Percentiles rank a stretch among this genome's conserved stretches.
Conservation (phyloP, 176 grass and related monocot species). For the Tillandsia fasciculata region DNA sequence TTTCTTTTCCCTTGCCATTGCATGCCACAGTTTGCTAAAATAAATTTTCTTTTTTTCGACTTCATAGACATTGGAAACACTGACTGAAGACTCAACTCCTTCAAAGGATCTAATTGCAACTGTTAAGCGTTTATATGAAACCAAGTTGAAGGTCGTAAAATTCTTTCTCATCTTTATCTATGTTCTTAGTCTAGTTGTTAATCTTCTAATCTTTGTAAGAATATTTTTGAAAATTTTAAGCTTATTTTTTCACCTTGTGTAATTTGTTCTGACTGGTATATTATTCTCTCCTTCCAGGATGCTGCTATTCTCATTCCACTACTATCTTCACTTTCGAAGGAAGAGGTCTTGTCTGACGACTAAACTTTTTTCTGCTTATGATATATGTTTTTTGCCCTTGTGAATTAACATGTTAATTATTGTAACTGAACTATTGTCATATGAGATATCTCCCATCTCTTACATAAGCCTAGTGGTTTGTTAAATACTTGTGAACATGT, state of each 20-base stretch:
- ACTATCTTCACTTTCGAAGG: conserved; percentile 85
- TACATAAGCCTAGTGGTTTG: background rate
- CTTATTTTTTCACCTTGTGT: conserved; percentile 11
- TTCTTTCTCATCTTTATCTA: background rate
- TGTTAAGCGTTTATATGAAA: conserved; percentile 88
- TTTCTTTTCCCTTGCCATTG: background rate
- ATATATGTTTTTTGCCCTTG: background rate
- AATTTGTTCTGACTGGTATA: conserved; percentile 4
- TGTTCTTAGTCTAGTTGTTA: background rate
- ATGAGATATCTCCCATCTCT: too few relatives aligned
- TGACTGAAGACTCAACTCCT: conserved; percentile 86
- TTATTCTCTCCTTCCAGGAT: conserved; percentile 49
- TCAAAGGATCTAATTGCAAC: conserved; percentile 62
- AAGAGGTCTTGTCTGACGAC: conserved; percentile 54
- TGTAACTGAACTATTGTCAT: too few relatives aligned
- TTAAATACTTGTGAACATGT: background rate
- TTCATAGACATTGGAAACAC: conserved; percentile 73
- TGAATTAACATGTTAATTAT: too few relatives aligned
- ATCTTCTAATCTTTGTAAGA: background rate
- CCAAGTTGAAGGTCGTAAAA: conserved; percentile 76
- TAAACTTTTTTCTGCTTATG: background rate
- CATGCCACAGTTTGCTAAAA: background rate
- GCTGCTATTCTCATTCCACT: conserved; percentile 91
- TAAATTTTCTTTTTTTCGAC: conserved; percentile 15
- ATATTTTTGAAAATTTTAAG: conserved; percentile 4